Percentiles rank a stretch among this genome's conserved stretches.
Evolutionary conservation across 768 basidiomycete genomes (phyloP).

Genomic region (Dentipellis fragilis): DNA sequence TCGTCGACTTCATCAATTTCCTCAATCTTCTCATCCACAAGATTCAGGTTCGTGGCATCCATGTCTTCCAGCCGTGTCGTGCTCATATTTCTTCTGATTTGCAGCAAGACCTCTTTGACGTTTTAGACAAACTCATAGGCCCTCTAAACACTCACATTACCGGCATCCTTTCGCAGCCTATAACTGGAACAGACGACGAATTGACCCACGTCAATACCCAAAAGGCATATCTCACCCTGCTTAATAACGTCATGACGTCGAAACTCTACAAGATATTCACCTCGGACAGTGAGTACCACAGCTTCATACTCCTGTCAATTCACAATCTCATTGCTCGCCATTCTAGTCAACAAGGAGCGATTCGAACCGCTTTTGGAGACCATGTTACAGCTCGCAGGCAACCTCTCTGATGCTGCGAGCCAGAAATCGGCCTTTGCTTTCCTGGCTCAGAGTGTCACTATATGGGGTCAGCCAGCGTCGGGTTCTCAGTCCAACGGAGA

Average conservation of each 20-base stretch:
- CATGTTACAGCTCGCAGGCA: slow-evolving; percentile 64
- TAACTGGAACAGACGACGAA: slow-evolving; percentile 80
- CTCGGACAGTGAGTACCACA: slow-evolving; percentile 63
- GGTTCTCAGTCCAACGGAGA: slow-evolving; percentile 17
- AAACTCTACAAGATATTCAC: slow-evolving; percentile 78
- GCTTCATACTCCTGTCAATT: neutral
- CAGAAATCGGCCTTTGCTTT: slow-evolving; percentile 78
- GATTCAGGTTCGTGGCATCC: slow-evolving; percentile 51
- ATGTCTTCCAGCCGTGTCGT: neutral
- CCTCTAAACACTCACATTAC: slow-evolving; percentile 81
- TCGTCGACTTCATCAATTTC: slow-evolving; percentile 94
- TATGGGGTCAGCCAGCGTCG: slow-evolving; percentile 53
- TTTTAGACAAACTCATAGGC: slow-evolving; percentile 82
- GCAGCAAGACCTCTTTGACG: slow-evolving; percentile 77
- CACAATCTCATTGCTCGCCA: slow-evolving; percentile 15
- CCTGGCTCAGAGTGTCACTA: slow-evolving; percentile 53
- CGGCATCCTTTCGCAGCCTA: slow-evolving; percentile 67
- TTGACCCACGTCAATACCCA: slow-evolving; percentile 73
- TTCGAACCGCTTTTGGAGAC: slow-evolving; percentile 71
- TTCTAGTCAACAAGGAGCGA: slow-evolving; percentile 49
- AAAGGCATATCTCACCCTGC: slow-evolving; percentile 76
- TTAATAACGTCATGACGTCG: slow-evolving; percentile 74
- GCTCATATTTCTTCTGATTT: neutral
- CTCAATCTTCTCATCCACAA: slow-evolving; percentile 86
- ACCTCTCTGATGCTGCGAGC: slow-evolving; percentile 62